These are phyloP conservation scores for Psilocybe tampanensis DNA, from an alignment of 768 basidiomycete species.

Conservation along the genomic window DNA sequence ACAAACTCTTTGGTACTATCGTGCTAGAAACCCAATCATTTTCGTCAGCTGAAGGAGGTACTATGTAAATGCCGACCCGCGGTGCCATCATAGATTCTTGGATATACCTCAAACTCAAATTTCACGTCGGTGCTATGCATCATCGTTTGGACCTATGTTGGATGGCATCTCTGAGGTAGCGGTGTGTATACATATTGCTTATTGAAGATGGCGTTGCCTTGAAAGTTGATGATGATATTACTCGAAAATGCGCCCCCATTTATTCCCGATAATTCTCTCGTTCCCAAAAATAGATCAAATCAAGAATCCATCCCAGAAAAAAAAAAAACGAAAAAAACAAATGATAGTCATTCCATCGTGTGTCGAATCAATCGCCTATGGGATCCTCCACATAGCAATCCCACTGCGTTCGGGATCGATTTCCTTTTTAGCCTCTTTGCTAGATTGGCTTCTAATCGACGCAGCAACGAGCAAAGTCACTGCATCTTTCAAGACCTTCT, in stretches of 20 bases:
- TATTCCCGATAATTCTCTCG: neutral
- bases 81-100: slow-evolving; percentile 3
- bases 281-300: neutral
- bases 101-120: neutral
- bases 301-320: neutral
- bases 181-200: neutral
- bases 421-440: slow-evolving; percentile 56
- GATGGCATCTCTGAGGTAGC: neutral
- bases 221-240: no score
- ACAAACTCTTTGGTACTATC: neutral
- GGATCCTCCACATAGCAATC: slow-evolving; percentile 70
- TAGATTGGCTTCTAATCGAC: slow-evolving; percentile 53
- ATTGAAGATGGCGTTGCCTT: neutral
- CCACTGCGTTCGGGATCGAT: slow-evolving; percentile 59
- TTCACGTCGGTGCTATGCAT: neutral
- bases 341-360: neutral
- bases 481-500: slow-evolving; percentile 46
- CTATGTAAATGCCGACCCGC: neutral
- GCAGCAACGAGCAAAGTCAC: slow-evolving; percentile 53
- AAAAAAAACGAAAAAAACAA: neutral
- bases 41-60: neutral
- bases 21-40: slow-evolving; percentile 5
- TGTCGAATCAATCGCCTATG: slow-evolving; percentile 27
- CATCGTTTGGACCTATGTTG: no score
- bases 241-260: neutral